Evolutionary conservation across 1,284 basidiomycete genomes (phyloP).

Genomic region (Trichosporon sp.): DNA sequence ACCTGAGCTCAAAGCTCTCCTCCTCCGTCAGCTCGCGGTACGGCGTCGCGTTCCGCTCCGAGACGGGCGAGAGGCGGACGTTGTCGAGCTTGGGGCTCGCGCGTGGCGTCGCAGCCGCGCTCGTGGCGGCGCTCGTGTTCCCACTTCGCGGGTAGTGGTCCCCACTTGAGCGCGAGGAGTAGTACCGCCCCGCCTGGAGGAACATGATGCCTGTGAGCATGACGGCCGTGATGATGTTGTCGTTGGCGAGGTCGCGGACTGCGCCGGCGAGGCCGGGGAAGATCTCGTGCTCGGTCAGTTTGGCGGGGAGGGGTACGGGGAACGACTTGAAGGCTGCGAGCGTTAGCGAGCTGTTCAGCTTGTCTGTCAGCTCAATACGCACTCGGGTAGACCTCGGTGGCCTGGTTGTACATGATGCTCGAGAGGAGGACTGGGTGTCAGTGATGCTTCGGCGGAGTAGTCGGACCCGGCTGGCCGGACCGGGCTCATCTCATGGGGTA

Average conservation of each 20-base stretch:
- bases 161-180: slow-evolving; percentile 22
- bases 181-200: slow-evolving; percentile 45
- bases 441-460: no score
- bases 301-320: slow-evolving; percentile 28
- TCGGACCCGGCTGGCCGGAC: no score
- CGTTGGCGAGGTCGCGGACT: slow-evolving; percentile 41
- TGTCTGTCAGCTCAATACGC: slow-evolving; percentile 3
- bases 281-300: slow-evolving; percentile 27
- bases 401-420: slow-evolving; percentile 40
- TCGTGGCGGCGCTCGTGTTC: slow-evolving; percentile 14
- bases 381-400: slow-evolving; percentile 39
- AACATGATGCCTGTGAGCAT: slow-evolving; percentile 46
- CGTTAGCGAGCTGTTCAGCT: background rate
- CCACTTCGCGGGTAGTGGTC: slow-evolving; percentile 9
- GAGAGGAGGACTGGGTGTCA: slow-evolving; percentile 33
- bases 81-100: slow-evolving; percentile 3
- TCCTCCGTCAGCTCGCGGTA: slow-evolving; percentile 41
- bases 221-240: slow-evolving; percentile 45
- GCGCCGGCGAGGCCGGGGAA: slow-evolving; percentile 33
- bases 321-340: slow-evolving; percentile 33
- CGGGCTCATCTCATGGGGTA: no score
- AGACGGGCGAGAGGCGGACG: slow-evolving; percentile 1
- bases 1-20: slow-evolving; percentile 32
- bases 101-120: slow-evolving; percentile 9
- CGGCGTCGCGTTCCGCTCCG: slow-evolving; percentile 31